phyloP scores from a whole-genome alignment of 164 flowering plant genomes.

The Pachysandra terminalis region DNA sequence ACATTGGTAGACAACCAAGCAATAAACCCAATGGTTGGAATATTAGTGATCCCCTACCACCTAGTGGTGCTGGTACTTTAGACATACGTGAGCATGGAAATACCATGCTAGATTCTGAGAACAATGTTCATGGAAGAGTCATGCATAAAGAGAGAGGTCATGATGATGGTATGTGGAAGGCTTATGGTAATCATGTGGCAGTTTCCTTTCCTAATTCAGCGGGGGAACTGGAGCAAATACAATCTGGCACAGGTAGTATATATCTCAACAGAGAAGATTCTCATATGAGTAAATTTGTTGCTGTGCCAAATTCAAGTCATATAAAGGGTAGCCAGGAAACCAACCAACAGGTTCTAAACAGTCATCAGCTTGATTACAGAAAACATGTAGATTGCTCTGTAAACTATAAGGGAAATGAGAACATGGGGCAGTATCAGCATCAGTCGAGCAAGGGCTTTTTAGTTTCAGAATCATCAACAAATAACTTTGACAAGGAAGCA shows the following conservation, averaged over 20 bases:
- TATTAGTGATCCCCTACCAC: slow-evolving; percentile 18
- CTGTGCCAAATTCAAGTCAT: slow-evolving; percentile 4
- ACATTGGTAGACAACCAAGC: slow-evolving; percentile 16
- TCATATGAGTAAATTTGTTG: slow-evolving; percentile 4
- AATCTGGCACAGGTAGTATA: slow-evolving; percentile 4
- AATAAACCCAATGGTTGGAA: slow-evolving; percentile 25
- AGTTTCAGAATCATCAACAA: slow-evolving; percentile 15
- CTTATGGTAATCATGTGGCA: not conserved
- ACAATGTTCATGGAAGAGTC: not conserved
- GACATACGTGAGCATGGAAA: slow-evolving; percentile 3
- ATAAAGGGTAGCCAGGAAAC: slow-evolving; percentile 11
- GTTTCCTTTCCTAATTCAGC: not conserved
- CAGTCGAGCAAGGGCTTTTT: slow-evolving; percentile 15
- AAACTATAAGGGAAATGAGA: slow-evolving; percentile 16
- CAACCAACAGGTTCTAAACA: slow-evolving; percentile 12
- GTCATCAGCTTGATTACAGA: slow-evolving; percentile 18
- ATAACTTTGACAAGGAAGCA: slow-evolving; percentile 25
- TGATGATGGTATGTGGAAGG: not conserved
- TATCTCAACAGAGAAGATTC: slow-evolving; percentile 9
- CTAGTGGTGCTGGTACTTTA: slow-evolving; percentile 3
- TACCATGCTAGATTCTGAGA: not conserved
- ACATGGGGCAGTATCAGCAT: slow-evolving; percentile 7
- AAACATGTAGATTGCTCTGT: slow-evolving; percentile 8
- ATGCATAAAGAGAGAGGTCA: not conserved
- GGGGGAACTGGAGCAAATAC: not conserved